phyloP scores from a whole-genome alignment of 139 green algal genomes.

The Chlamydomonas sphaeroides region DNA sequence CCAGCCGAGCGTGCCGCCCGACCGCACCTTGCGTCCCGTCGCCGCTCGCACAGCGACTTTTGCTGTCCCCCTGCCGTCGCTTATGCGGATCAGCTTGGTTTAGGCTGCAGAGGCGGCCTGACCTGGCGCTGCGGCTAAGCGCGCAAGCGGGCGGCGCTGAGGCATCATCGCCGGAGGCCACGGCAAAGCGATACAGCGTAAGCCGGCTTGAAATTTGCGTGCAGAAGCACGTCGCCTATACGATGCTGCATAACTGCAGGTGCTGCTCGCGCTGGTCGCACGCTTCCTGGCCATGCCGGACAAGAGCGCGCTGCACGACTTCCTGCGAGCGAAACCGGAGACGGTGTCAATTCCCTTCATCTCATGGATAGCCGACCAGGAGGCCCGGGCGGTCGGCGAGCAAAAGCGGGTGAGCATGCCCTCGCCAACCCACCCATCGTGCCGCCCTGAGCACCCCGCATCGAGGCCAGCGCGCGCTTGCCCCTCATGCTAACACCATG shows the following conservation, averaged over 20 bases:
- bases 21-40: too few relatives aligned
- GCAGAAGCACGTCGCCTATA: background rate
- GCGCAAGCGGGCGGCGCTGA: too few relatives aligned
- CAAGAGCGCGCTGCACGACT: slow-evolving; percentile 11
- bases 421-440: background rate
- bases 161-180: too few relatives aligned
- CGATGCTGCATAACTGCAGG: background rate
- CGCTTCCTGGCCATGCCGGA: slow-evolving; percentile 4
- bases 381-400: slow-evolving; percentile 36
- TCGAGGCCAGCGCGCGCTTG: too few relatives aligned
- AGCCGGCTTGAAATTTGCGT: background rate
- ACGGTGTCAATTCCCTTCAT: slow-evolving; percentile 41
- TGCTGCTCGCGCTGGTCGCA: slow-evolving; percentile 25
- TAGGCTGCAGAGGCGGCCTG: too few relatives aligned
- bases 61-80: too few relatives aligned
- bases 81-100: too few relatives aligned
- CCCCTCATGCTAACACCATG: too few relatives aligned
- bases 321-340: slow-evolving; percentile 35
- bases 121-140: too few relatives aligned
- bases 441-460: background rate
- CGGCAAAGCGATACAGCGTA: slow-evolving; percentile 20
- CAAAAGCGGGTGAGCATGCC: slow-evolving; percentile 32
- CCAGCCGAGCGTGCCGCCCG: too few relatives aligned
- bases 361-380: slow-evolving; percentile 47
- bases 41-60: too few relatives aligned